These are phyloP conservation scores for Apiotrichum sp. DNA, from an alignment of 1,284 basidiomycete genomes.

Conservation along the genomic window DNA sequence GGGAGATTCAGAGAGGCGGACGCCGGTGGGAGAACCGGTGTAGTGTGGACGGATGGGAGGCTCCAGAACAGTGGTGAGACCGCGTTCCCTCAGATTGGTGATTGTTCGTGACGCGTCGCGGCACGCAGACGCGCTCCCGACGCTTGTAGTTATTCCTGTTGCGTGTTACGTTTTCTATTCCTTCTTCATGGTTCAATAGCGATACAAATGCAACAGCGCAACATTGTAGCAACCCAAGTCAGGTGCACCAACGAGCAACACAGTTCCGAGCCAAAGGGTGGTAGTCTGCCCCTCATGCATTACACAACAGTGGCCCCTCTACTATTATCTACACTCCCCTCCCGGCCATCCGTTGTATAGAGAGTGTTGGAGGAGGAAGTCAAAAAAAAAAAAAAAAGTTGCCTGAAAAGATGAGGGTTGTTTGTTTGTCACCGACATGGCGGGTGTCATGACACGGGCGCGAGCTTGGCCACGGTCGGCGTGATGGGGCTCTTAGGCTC, in stretches of 20 bases:
- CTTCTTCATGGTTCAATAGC: neutral
- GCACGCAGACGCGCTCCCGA: no score
- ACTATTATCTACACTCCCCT: slow-evolving; percentile 3
- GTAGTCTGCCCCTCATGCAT: neutral
- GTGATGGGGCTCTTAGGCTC: slow-evolving; percentile 21
- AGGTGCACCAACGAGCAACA: neutral
- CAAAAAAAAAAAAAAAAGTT: neutral
- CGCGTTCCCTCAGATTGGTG: no score
- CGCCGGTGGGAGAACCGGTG: no score
- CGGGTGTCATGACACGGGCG: neutral
- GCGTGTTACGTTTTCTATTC: no score
- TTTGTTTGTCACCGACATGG: no score
- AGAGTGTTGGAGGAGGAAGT: no score
- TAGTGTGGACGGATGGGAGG: no score
- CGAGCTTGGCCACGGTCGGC: neutral
- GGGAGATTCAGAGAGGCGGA: no score
- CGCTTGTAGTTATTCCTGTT: no score
- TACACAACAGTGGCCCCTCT: neutral
- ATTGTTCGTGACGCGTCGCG: no score
- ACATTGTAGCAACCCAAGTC: neutral
- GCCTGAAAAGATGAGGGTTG: neutral
- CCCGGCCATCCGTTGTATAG: no score
- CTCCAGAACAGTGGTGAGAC: no score
- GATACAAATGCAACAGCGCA: neutral
- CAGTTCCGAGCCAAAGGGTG: neutral